Conservation (phyloP, 495 filamentous ascomycete species). For the Paragyromitra xinjiangensis region DNA sequence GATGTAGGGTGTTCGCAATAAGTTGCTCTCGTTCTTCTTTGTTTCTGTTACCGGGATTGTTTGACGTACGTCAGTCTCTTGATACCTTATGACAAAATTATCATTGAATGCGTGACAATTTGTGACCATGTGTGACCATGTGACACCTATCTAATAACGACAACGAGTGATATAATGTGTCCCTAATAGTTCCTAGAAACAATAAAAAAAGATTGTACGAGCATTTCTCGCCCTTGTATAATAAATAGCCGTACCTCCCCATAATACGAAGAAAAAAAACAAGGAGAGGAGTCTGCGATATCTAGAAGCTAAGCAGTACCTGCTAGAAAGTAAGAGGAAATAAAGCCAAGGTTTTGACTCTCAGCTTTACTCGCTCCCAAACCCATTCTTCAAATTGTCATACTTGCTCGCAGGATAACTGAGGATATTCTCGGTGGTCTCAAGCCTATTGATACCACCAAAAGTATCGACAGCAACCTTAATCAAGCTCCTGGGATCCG, state of each 20-base stretch:
- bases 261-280: neutral
- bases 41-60: slow-evolving; percentile 11
- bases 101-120: slow-evolving; percentile 5
- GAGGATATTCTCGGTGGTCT: slow-evolving; percentile 72
- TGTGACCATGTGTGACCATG: neutral
- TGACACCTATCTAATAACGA: neutral
- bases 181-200: neutral
- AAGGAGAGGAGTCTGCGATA: neutral
- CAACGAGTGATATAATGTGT: slow-evolving; percentile 20
- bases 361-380: slow-evolving; percentile 44
- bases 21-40: slow-evolving; percentile 20
- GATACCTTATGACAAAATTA: slow-evolving; percentile 21
- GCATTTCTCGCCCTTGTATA: neutral
- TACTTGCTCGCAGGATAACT: slow-evolving; percentile 79
- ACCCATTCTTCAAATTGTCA: slow-evolving; percentile 72
- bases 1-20: slow-evolving; percentile 16
- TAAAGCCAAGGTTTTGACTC: neutral
- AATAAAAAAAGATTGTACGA: neutral
- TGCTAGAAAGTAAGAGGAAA: neutral
- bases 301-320: neutral
- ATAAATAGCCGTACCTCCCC: neutral
- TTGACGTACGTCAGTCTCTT: slow-evolving; percentile 29
- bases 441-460: slow-evolving; percentile 64
- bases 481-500: slow-evolving; percentile 69
- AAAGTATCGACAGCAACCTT: slow-evolving; percentile 66